Base-by-base conservation (phyloP, 169 alveolate species). In the Babesia bigemina region DNA sequence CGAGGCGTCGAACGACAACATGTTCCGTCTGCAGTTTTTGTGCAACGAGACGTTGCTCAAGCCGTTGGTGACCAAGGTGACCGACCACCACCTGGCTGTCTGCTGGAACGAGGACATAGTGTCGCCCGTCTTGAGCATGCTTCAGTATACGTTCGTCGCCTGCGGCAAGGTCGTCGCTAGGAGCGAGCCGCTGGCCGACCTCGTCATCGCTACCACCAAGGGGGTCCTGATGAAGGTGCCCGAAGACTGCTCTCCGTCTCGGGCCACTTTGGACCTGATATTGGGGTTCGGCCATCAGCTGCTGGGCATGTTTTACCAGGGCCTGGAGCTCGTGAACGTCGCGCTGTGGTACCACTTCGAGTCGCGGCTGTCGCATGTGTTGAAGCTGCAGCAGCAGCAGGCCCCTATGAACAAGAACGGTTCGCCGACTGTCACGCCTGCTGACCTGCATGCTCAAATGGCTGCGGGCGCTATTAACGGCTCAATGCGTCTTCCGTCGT, bases 51-150 rank as follows among this genome's bases (percentile, higher is more conserved):
- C 76, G n/a, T 28, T 67, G 67, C 58, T 19, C 42, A 48, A 52
- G 53, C 28, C 66, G 24, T 42, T 67, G 65, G 22, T 33, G n/a
- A 52, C 36, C 19, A 28, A 28, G 63, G 45, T 67, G 22, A 24
- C 57, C 6, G 65, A 29, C 19, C 58, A 24, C 21, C 53, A 52
- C 22, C 39, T 67, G 3, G 55, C 36, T 16, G 33, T 53, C 29
- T 33, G 36, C 45, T 67, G 76, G 76, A 53, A 67, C 11, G 76
- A 67, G 53, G 63, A 52, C 29, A 36, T 67, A 22, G 66, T 67
- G 17, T 7, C n/a, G 6, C 76, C 76, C 13, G 26, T 67, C 14
- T 24, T 67, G 28, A 26, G 42, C 22, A 47, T 67, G 76, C 44
- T 67, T 1, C 29, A 47, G 19, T 24, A 16, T 9, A 53, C 65